phyloP scores from a whole-genome alignment of 768 basidiomycete genomes.

The Naematelia aurantialba region DNA sequence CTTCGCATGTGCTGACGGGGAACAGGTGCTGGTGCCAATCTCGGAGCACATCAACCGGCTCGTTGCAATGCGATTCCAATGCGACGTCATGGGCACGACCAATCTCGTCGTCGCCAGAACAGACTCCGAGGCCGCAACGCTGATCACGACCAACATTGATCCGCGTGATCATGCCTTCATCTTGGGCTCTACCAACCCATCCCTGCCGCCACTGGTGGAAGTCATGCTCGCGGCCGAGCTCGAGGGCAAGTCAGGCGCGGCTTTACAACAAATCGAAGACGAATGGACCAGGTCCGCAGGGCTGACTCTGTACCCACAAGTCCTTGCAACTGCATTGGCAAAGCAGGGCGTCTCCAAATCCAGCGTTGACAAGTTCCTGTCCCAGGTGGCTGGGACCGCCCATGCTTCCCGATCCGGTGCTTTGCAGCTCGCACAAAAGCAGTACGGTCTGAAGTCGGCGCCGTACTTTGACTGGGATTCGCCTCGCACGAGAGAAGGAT shows the following conservation, averaged over 20 bases:
- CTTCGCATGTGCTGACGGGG: neutral
- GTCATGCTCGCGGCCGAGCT: conserved; percentile 81
- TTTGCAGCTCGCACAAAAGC: conserved; percentile 68
- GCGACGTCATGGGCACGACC: conserved; percentile 96
- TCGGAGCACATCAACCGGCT: conserved; percentile 97
- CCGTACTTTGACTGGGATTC: conserved; percentile 96
- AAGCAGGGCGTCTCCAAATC: conserved; percentile 55
- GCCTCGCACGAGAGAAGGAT: conserved; percentile 91
- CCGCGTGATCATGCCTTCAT: conserved; percentile 97
- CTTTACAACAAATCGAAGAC: conserved; percentile 80
- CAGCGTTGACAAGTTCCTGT: conserved; percentile 62
- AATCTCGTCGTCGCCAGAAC: conserved; percentile 91
- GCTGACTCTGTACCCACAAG: conserved; percentile 71
- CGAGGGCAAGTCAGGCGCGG: conserved; percentile 71
- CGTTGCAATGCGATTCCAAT: conserved; percentile 93
- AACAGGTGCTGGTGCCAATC: conserved; percentile 94
- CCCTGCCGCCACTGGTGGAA: conserved; percentile 63
- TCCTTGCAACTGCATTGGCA: conserved; percentile 61
- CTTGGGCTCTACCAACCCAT: conserved; percentile 78
- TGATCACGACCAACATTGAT: conserved; percentile 95
- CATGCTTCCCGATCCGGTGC: conserved; percentile 68
- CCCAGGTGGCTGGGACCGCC: conserved; percentile 53
- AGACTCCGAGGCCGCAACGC: conserved; percentile 94
- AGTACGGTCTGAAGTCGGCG: conserved; percentile 60
- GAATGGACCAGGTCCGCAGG: conserved; percentile 75